Conservation (phyloP, 1,139 yeast species). For the Spencermartinsiella ligniputridi region DNA sequence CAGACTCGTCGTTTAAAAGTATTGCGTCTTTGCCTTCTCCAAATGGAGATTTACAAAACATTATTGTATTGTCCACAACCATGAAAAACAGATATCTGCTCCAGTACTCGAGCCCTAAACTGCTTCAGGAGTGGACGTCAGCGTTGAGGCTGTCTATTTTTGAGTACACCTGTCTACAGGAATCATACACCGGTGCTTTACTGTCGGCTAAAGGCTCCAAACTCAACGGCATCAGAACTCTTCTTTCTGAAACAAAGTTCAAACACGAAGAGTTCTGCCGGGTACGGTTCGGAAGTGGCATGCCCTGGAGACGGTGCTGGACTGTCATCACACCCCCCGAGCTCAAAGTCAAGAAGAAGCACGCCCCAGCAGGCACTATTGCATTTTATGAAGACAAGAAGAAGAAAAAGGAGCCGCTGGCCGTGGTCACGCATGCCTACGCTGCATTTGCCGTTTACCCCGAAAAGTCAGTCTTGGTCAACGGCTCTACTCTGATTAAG, state of each 20-base stretch:
- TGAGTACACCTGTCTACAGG: slow-evolving; percentile 80
- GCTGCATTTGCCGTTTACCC: slow-evolving; percentile 94
- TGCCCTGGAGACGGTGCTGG: slow-evolving; percentile 96
- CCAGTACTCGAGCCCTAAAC: slow-evolving; percentile 52
- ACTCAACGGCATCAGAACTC: slow-evolving; percentile 78
- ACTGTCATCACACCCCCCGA: slow-evolving; percentile 79
- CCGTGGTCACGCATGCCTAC: slow-evolving; percentile 64
- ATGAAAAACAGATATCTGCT: slow-evolving; percentile 79
- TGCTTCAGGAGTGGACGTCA: slow-evolving; percentile 60
- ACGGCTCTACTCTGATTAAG: slow-evolving; percentile 82
- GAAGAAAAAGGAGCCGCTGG: slow-evolving; percentile 72
- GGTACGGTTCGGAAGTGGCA: slow-evolving; percentile 91
- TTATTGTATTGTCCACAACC: slow-evolving; percentile 84
- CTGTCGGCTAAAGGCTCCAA: slow-evolving; percentile 83
- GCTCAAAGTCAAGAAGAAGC: slow-evolving; percentile 40
- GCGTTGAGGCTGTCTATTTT: slow-evolving; percentile 75
- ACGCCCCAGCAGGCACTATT: slow-evolving; percentile 35
- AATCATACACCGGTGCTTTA: slow-evolving; percentile 93
- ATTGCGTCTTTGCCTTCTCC: slow-evolving; percentile 59
- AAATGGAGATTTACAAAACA: slow-evolving; percentile 63
- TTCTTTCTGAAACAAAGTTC: slow-evolving; percentile 78
- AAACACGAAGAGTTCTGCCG: slow-evolving; percentile 93
- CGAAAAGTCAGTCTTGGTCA: slow-evolving; percentile 71
- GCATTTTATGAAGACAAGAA: slow-evolving; percentile 38
- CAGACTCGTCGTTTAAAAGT: slow-evolving; percentile 85